phyloP scores from a whole-genome alignment of 148 eudicot genomes.

The Camellia sinensis region DNA sequence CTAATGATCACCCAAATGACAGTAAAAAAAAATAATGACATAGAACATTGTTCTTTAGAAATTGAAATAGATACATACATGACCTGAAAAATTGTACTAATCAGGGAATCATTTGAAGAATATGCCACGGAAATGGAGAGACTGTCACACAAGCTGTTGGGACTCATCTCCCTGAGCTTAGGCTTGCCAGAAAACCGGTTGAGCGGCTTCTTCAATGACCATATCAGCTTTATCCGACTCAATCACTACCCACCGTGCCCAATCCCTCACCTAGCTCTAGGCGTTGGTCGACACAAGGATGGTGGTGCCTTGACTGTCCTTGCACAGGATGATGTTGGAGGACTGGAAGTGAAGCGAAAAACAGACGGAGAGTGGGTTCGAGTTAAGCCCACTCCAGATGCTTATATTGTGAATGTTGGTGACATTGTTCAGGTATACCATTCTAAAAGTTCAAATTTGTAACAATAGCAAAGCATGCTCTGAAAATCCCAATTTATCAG shows the following conservation, averaged over 20 bases:
- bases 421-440: conserved; percentile 67
- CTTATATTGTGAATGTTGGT: conserved; percentile 71
- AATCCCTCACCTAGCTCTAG: conserved; percentile 57
- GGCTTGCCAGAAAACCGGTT: conserved; percentile 39
- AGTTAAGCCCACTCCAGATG: conserved; percentile 58
- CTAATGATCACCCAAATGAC: too few relatives aligned
- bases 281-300: conserved; percentile 77
- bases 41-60: too few relatives aligned
- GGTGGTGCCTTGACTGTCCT: conserved; percentile 67
- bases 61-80: too few relatives aligned
- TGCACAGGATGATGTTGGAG: conserved; percentile 83
- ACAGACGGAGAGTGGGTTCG: conserved; percentile 70
- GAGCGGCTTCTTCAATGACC: conserved; percentile 40
- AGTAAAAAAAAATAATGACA: too few relatives aligned
- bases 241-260: conserved; percentile 77
- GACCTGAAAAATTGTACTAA: neutral
- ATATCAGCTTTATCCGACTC: conserved; percentile 48
- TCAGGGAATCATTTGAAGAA: conserved; percentile 58
- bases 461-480: neutral
- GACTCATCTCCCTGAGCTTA: conserved; percentile 66
- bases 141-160: conserved; percentile 44
- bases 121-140: conserved; percentile 53
- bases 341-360: conserved; percentile 70
- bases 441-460: too few relatives aligned
- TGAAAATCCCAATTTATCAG: too few relatives aligned